These are phyloP conservation scores for Acanthamoeba castellanii DNA, from an alignment of 208 protist species.

Conservation along the genomic window DNA sequence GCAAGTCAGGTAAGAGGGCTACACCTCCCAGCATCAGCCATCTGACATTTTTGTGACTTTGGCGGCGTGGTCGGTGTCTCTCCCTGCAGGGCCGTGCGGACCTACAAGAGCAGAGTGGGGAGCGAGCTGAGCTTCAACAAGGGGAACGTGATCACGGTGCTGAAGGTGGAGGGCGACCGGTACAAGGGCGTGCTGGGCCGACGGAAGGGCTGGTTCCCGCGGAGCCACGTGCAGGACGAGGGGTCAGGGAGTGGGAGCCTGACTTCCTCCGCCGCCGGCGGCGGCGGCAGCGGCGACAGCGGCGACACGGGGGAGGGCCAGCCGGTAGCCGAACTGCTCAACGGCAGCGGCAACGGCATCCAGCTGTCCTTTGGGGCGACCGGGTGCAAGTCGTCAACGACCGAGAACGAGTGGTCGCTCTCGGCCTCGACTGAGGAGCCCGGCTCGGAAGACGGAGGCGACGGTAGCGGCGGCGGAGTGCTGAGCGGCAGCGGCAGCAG, in stretches of 20 bases:
- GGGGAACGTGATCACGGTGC: constrained; percentile 38
- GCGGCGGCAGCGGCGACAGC: not conserved
- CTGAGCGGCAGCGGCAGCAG: too few species aligned
- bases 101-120: constrained; percentile 35
- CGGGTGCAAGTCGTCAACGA: too few species aligned
- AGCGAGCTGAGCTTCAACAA: constrained; percentile 72
- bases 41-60: too few species aligned
- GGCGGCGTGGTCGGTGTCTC: not conserved
- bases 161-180: constrained; percentile 22
- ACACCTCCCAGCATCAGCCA: too few species aligned
- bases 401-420: too few species aligned
- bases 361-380: not conserved
- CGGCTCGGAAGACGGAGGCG: too few species aligned
- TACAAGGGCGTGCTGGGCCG: constrained; percentile 37
- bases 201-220: constrained; percentile 69
- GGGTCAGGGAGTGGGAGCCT: not conserved
- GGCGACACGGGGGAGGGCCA: not conserved
- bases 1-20: not conserved
- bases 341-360: too few species aligned
- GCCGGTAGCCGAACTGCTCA: too few species aligned
- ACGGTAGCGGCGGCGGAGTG: too few species aligned
- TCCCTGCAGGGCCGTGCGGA: not conserved
- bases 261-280: not conserved
- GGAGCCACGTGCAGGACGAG: constrained; percentile 3
- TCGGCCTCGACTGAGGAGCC: too few species aligned